These are phyloP conservation scores for Ganoderma lucidum DNA, from an alignment of 1,284 basidiomycete species.

Conservation along the genomic window DNA sequence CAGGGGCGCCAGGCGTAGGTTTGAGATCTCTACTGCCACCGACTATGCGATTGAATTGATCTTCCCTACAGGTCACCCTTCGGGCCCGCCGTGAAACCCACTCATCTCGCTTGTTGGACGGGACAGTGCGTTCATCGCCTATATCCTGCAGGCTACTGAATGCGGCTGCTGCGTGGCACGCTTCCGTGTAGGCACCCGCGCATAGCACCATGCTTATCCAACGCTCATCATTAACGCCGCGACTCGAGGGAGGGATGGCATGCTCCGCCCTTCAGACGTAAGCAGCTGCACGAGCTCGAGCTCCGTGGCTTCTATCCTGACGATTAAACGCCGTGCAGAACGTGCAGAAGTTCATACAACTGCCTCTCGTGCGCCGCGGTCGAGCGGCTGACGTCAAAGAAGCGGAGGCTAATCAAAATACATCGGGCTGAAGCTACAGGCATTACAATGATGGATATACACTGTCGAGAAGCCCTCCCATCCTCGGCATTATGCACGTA, in stretches of 20 bases:
- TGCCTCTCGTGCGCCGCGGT: background rate
- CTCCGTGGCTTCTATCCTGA: background rate
- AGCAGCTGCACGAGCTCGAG: background rate
- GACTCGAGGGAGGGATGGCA: background rate
- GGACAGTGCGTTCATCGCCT: background rate
- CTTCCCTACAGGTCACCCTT: background rate
- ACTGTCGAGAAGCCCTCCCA: background rate
- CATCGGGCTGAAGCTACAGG: background rate
- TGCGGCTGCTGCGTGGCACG: background rate
- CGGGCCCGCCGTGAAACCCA: background rate
- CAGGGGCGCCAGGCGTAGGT: background rate
- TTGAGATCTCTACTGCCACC: background rate
- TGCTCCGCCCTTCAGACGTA: background rate
- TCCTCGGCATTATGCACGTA: background rate
- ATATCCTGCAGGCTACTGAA: background rate
- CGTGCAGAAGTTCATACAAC: background rate
- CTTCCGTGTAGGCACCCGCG: background rate
- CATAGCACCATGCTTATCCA: background rate
- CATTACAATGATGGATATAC: constrained; percentile 1
- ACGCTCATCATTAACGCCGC: constrained; percentile 1
- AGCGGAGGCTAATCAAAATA: background rate
- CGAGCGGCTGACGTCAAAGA: background rate
- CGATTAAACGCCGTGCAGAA: background rate
- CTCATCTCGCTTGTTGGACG: background rate
- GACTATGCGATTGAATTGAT: background rate